Percentiles rank a stretch among this genome's conserved stretches.
These are phyloP conservation scores for Xylariaceae sp. DNA, from an alignment of 2,329 filamentous ascomycete species.

Conservation along the genomic window DNA sequence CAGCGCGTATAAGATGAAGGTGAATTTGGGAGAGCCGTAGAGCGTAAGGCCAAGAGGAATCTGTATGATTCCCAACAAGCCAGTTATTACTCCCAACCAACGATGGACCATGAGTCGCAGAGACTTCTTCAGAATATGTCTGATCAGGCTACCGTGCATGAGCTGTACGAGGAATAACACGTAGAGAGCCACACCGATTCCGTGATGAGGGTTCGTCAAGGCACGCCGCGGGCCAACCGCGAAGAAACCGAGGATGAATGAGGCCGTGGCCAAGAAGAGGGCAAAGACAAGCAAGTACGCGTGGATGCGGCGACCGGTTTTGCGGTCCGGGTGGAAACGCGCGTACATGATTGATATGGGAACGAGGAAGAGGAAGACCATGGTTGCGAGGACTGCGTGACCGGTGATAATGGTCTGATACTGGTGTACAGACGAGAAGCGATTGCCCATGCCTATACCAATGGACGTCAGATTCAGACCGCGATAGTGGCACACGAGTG, in stretches of 20 bases:
- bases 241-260: conserved; percentile 71
- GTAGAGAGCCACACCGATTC: conserved; percentile 76
- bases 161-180: conserved; percentile 66
- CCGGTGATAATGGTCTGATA: conserved; percentile 67
- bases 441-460: conserved; percentile 70
- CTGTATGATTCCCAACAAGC: conserved; percentile 78
- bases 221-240: conserved; percentile 69
- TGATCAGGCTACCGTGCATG: conserved; percentile 61
- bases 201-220: conserved; percentile 77
- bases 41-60: conserved; percentile 84
- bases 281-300: conserved; percentile 69
- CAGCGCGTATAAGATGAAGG: conserved; percentile 81
- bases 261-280: conserved; percentile 61
- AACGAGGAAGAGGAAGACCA: conserved; percentile 69
- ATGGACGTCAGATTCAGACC: conserved; percentile 5
- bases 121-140: conserved; percentile 45
- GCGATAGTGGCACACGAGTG: not conserved
- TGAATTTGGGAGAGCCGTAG: conserved; percentile 79
- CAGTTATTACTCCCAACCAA: conserved; percentile 75
- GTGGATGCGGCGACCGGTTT: conserved; percentile 61
- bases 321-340: conserved; percentile 59
- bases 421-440: conserved; percentile 62
- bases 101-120: conserved; percentile 67
- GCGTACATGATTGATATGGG: conserved; percentile 69
- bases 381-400: conserved; percentile 65